These are phyloP conservation scores for Hypoxylon sp. DNA, from an alignment of 2,329 filamentous ascomycete species.

Conservation along the genomic window DNA sequence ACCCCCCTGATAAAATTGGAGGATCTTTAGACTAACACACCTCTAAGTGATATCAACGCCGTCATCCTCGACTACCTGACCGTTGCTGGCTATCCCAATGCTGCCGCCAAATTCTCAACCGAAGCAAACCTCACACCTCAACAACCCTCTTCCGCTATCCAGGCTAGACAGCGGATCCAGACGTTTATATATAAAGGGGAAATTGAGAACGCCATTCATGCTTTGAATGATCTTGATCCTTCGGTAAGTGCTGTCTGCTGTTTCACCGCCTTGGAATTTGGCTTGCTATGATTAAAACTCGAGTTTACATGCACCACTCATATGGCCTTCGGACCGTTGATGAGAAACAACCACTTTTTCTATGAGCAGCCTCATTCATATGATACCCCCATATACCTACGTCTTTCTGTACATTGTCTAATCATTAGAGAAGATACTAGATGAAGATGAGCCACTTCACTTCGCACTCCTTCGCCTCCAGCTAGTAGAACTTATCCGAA, in stretches of 20 bases:
- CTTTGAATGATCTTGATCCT: constrained; percentile 90
- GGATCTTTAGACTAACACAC: constrained; percentile 36
- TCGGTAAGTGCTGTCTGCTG: constrained; percentile 74
- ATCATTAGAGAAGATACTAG: constrained; percentile 77
- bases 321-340: constrained; percentile 89
- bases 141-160: constrained; percentile 80
- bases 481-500: constrained; percentile 91
- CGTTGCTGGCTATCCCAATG: constrained; percentile 93
- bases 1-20: constrained; percentile 12
- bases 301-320: constrained; percentile 99
- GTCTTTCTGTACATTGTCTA: constrained; percentile 32
- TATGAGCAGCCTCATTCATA: constrained; percentile 72
- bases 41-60: constrained; percentile 88
- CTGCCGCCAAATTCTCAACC: constrained; percentile 91
- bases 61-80: constrained; percentile 97
- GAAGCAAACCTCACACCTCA: constrained; percentile 89
- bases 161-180: constrained; percentile 84
- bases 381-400: neutral
- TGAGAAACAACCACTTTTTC: constrained; percentile 82
- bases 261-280: constrained; percentile 16
- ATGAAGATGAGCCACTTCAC: constrained; percentile 85
- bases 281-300: constrained; percentile 88
- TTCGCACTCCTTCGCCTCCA: constrained; percentile 92
- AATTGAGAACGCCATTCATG: constrained; percentile 87
- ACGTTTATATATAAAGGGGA: constrained; percentile 88